Percentiles rank a stretch among this genome's conserved stretches.
phyloP scores from a whole-genome alignment of 345 rosid genomes.

The Adansonia digitata region DNA sequence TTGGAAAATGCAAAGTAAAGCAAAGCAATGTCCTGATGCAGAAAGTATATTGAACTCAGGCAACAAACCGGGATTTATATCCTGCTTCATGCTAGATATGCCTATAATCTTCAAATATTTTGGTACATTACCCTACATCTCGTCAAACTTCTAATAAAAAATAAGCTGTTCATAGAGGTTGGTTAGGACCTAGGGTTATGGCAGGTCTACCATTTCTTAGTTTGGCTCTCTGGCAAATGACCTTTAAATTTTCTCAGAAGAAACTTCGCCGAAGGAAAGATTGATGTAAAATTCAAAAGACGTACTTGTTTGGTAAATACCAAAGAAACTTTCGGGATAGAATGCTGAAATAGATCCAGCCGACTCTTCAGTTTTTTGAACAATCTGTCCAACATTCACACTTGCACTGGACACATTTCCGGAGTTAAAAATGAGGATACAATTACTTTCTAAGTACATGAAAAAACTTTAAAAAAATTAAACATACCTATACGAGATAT shows the following conservation, averaged over 20 bases:
- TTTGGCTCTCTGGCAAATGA: too few species aligned
- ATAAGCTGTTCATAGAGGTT: not conserved
- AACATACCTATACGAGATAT: too few species aligned
- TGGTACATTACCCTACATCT: not conserved
- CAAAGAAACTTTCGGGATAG: too few species aligned
- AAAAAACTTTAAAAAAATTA: too few species aligned
- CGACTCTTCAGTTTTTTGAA: too few species aligned
- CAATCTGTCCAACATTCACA: too few species aligned
- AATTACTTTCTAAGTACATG: too few species aligned
- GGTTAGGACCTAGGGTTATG: not conserved
- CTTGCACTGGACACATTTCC: too few species aligned
- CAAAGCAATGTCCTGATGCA: not conserved
- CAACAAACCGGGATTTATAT: not conserved
- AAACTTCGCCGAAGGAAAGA: not conserved
- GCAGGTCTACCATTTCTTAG: too few species aligned
- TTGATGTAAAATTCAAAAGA: not conserved
- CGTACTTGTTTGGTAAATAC: not conserved
- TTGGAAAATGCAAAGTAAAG: not conserved
- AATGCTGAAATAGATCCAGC: too few species aligned
- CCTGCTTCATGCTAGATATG: not conserved
- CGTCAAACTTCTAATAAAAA: not conserved
- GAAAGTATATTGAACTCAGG: not conserved
- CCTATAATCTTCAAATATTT: not conserved
- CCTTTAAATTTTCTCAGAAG: too few species aligned
- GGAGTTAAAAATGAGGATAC: too few species aligned